Percentiles rank a stretch among this genome's conserved stretches.
Evolutionary conservation across 306 rosid genomes (phyloP).

Genomic region (Vigna mungo): DNA sequence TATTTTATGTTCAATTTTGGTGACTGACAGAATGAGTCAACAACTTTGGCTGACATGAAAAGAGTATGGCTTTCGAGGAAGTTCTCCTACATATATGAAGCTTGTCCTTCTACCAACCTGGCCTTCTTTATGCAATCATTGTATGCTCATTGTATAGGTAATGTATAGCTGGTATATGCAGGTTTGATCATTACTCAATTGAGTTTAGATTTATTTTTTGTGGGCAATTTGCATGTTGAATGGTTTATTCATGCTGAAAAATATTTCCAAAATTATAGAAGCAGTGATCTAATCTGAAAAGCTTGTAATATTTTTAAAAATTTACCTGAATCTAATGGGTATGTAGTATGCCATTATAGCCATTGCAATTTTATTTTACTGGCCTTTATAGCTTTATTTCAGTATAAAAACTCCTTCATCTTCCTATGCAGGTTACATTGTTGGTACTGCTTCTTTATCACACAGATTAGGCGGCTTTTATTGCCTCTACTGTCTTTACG

Average conservation of each 20-base stretch:
- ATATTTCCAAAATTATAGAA: background rate
- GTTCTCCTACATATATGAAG: conserved; percentile 83
- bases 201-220: conserved; percentile 17
- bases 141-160: conserved; percentile 83
- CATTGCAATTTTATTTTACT: background rate
- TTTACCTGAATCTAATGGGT: background rate
- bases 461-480: conserved; percentile 77
- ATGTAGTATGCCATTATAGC: background rate
- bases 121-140: conserved; percentile 92
- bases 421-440: conserved; percentile 68
- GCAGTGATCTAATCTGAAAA: conserved; percentile 16
- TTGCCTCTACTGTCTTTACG: conserved; percentile 83
- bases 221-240: conserved; percentile 20
- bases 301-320: conserved; percentile 18
- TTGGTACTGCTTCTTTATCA: conserved; percentile 58
- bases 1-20: conserved; percentile 36
- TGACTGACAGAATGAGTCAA: conserved; percentile 60
- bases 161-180: background rate
- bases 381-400: conserved; percentile 24
- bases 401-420: conserved; percentile 26
- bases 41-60: conserved; percentile 73
- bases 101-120: conserved; percentile 69
- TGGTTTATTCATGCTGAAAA: conserved; percentile 38
- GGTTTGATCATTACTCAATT: conserved; percentile 1
- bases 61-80: conserved; percentile 79